Evolutionary conservation across 192 early-diverging fungal genomes (phyloP), one percentile per base, ranked within the genome.

Genomic region (Backusella morwellensis): DNA sequence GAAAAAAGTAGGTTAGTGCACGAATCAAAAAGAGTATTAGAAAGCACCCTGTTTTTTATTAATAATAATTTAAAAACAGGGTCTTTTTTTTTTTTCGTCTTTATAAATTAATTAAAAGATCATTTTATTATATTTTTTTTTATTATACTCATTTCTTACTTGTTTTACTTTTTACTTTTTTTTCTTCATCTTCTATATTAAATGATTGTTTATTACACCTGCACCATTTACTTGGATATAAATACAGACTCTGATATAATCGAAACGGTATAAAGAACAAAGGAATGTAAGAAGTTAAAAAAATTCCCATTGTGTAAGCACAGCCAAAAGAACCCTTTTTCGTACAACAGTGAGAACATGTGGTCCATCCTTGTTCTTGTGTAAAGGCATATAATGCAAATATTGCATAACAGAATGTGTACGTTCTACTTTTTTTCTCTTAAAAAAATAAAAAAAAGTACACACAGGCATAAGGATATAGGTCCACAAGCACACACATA

Each of bases 261-360:
- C 9, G 38, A 40, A 40, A 40, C 38, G 38, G 9, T 40, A 40
- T 32, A 40, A 44, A 44, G 17, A 17, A 4, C 15, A 44, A 44
- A 44, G 12, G 15, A 44, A 17, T 12, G 38, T 40, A 50, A 50
- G 21, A 50, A 50, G 6, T 2, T 21, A n/a, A 50, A n/a, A 6
- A 50, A 50, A 50, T 50, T 50, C 47, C 47, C 47, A 50, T 50
- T 50, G 47, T 50, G 47, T 50, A 50, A 50, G 47, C 19, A 50
- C n/a, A 50, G 19, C 15, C 15, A 35, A 32, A 35, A 68, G 67
- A 68, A 68, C 67, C 67, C 67, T 68, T 68, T 68, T 68, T 68
- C 17, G 67, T 68, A 35, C 67, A 35, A 68, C 67, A 32, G 14
- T 34, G 19, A 17, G n/a, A 68, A 68, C 67, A 68, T 68, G 67